Conservation (phyloP, 2,329 filamentous ascomycete species). For the Diaporthe citriasiana region DNA sequence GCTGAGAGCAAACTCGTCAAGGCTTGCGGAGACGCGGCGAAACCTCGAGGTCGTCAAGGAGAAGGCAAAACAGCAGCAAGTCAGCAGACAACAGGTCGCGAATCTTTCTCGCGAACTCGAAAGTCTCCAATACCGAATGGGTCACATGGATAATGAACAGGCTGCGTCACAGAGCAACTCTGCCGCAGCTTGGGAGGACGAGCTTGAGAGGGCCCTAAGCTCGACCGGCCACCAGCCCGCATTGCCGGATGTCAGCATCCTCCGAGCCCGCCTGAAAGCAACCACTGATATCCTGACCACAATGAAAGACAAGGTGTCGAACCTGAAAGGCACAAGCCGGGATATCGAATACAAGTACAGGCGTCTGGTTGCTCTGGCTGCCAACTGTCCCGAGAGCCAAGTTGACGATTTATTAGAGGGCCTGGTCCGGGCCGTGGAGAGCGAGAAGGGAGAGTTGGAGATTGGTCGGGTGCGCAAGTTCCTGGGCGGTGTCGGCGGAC, state of each 20-base stretch:
- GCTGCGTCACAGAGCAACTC: conserved; percentile 61
- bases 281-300: conserved; percentile 78
- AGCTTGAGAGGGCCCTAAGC: conserved; percentile 63
- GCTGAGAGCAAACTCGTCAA: conserved; percentile 83
- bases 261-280: conserved; percentile 78
- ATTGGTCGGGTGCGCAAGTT: conserved; percentile 84
- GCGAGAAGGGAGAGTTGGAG: conserved; percentile 83
- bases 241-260: conserved; percentile 70
- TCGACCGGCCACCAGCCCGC: conserved; percentile 58
- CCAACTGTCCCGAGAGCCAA: conserved; percentile 80
- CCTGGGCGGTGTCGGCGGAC: conserved; percentile 81
- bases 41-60: conserved; percentile 79
- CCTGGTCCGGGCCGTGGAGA: conserved; percentile 89
- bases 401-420: conserved; percentile 86
- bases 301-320: conserved; percentile 76
- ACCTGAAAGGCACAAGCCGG: conserved; percentile 82
- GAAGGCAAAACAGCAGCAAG: conserved; percentile 73
- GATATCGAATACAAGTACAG: conserved; percentile 91
- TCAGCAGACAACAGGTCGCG: conserved; percentile 78
- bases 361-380: conserved; percentile 89
- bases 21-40: conserved; percentile 82
- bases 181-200: conserved; percentile 67
- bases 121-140: conserved; percentile 73
- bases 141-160: conserved; percentile 61
- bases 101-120: conserved; percentile 84